A percentile compares a stretch with the other conserved stretches of the same genome.
These are phyloP conservation scores for Teunomyces aglyptinius DNA, from an alignment of 805 yeast species.

Conservation along the genomic window DNA sequence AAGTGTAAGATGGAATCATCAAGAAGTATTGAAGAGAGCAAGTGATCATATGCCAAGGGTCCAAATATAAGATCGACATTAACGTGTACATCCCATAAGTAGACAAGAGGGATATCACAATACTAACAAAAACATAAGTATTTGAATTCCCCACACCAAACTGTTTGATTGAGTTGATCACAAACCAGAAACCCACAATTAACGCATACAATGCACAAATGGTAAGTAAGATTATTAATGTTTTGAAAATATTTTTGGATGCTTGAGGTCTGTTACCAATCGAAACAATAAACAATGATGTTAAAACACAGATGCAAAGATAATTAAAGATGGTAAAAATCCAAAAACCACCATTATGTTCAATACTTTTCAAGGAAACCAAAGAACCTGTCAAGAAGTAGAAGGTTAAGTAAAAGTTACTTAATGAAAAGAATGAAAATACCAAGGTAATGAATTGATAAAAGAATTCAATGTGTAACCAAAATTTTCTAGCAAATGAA, in stretches of 20 bases:
- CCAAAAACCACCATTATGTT: slow-evolving; percentile 75
- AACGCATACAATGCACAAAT: slow-evolving; percentile 80
- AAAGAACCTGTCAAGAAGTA: slow-evolving; percentile 70
- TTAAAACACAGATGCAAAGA: slow-evolving; percentile 73
- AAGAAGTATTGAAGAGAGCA: slow-evolving; percentile 86
- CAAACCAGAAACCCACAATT: slow-evolving; percentile 78
- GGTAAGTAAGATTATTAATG: slow-evolving; percentile 69
- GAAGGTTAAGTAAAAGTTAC: slow-evolving; percentile 28
- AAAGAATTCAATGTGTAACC: slow-evolving; percentile 23
- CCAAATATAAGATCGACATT: slow-evolving; percentile 81
- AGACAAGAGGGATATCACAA: slow-evolving; percentile 80
- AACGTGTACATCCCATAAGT: slow-evolving; percentile 87
- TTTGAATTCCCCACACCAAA: slow-evolving; percentile 43
- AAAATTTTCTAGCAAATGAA: slow-evolving; percentile 19
- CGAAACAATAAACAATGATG: slow-evolving; percentile 87
- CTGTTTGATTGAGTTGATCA: slow-evolving; percentile 48
- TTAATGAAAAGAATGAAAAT: slow-evolving; percentile 25
- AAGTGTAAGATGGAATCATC: slow-evolving; percentile 86
- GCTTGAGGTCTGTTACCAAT: slow-evolving; percentile 99
- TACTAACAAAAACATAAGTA: slow-evolving; percentile 60
- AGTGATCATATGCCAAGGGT: slow-evolving; percentile 95
- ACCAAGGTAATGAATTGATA: slow-evolving; percentile 21
- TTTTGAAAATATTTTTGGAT: slow-evolving; percentile 72
- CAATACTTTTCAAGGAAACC: slow-evolving; percentile 41
- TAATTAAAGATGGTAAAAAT: slow-evolving; percentile 85